Evolutionary conservation across 345 rosid species (phyloP).

Genomic region (Aegle marmelos): DNA sequence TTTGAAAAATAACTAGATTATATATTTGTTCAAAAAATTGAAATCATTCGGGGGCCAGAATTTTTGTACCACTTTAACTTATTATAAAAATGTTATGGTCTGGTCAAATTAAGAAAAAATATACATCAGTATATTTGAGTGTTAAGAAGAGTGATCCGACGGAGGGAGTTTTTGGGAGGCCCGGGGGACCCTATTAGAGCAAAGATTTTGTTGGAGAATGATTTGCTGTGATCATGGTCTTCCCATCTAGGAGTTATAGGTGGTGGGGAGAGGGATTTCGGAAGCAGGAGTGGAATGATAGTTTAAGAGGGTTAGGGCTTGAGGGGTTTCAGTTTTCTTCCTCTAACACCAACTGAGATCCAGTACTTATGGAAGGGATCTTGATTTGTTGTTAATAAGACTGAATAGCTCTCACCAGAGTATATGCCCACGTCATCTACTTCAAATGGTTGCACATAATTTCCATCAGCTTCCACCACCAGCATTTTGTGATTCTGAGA

Average conservation of each 20-base stretch:
- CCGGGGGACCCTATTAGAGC: conserved; percentile 40
- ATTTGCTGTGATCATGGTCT: conserved; percentile 49
- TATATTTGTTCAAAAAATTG: too few relatives aligned
- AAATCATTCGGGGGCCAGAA: too few relatives aligned
- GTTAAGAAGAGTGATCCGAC: conserved; percentile 56
- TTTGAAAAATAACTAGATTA: too few relatives aligned
- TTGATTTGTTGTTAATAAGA: conserved; percentile 55
- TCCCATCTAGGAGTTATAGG: conserved; percentile 65
- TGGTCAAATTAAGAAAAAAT: too few relatives aligned
- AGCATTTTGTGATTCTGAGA: conserved; percentile 61
- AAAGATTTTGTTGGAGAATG: conserved; percentile 33
- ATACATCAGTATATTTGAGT: too few relatives aligned
- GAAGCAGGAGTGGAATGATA: conserved; percentile 42
- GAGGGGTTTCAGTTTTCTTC: conserved; percentile 54
- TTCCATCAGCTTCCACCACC: conserved; percentile 94
- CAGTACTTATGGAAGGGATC: conserved; percentile 49
- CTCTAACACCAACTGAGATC: conserved; percentile 57
- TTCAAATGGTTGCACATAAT: conserved; percentile 62
- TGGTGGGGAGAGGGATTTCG: conserved; percentile 44
- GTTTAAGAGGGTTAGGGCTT: conserved; percentile 55
- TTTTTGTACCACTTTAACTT: too few relatives aligned
- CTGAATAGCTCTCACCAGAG: conserved; percentile 85
- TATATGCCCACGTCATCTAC: conserved; percentile 59
- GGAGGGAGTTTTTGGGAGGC: conserved; percentile 37
- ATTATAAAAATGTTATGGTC: too few relatives aligned